Evolutionary conservation across 306 rosid genomes (phyloP), one percentile per base, ranked within the genome.

Genomic region (Carpinus viminea): DNA sequence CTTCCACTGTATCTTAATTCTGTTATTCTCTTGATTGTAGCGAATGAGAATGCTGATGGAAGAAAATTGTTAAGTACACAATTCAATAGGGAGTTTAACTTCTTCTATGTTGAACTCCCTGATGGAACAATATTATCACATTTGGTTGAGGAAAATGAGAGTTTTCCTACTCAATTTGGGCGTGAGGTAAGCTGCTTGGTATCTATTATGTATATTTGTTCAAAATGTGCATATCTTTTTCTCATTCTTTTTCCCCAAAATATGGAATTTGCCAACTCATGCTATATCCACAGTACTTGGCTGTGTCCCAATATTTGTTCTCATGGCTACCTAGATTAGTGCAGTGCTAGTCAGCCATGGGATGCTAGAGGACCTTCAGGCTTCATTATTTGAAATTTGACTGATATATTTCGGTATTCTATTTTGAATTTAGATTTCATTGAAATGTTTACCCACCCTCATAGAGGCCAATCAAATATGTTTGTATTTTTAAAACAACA

Each of bases 141-240:
- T 81, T 78, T 72, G 53, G 83, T 91, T 80, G 96, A 90, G 70
- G 94, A 90, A 76, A 89, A 81, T 21, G 98, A 87, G 85, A 90
- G 17, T 73, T 95, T 95, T 83, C 91, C 97, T 17, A 91, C 87
- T 16, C 99, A 95, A 70, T 95, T 95, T 90, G 99, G 99, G 69
- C 99, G 99, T 0, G 98, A 95, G 98, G 99, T 95, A 76, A 89
- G 88, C 79, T 66, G 18, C 77, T 38, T 34, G 46, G 21, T 12
- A 12, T 31, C 2, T 2, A n/a, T 24, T 15, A 8, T n/a, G 72
- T 16, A n/a, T 68, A 36, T 68, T n/a, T 26, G 31, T 8, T n/a
- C 26, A 11, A 34, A 68, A n/a, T 17, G 18, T 41, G 20, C 52
- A 17, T 66, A 41, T 1, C 3, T 38, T 41, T 7, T 60, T 36